Conservation (phyloP, 306 rosid species). For the Castanea crenata region DNA sequence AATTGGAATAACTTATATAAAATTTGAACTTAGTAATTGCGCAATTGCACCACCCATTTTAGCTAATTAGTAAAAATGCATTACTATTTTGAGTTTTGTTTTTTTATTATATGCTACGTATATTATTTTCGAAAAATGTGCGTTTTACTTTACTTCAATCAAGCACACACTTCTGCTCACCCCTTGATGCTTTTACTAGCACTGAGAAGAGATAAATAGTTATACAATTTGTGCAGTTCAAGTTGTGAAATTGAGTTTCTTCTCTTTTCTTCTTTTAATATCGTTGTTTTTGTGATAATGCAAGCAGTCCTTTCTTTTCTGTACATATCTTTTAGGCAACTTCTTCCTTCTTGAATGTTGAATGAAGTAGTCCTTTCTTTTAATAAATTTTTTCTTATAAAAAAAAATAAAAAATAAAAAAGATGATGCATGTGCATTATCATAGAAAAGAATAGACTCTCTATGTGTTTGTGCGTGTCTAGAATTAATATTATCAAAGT, state of each 20-base stretch:
- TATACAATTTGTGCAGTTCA: background rate
- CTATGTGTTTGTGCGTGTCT: background rate
- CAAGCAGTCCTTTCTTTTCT: background rate
- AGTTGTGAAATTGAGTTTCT: background rate
- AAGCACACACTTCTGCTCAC: no score
- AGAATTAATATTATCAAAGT: slow-evolving; percentile 2
- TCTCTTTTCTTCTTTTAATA: background rate
- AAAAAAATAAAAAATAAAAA: no score
- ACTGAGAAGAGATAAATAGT: background rate
- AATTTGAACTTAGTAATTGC: no score
- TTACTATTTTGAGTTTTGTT: background rate
- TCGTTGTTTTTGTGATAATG: background rate
- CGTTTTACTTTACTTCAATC: no score
- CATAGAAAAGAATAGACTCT: slow-evolving; percentile 3
- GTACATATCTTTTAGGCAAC: no score
- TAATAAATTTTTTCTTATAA: background rate
- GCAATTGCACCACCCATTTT: no score
- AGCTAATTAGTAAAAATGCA: no score
- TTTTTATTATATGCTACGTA: background rate
- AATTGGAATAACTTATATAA: no score
- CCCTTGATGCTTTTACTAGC: no score
- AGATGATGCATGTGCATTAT: background rate
- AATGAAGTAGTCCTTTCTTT: no score
- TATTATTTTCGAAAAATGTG: no score
- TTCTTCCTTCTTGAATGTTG: no score